Conservation (phyloP, 2,329 filamentous ascomycete species). For the Rutstroemia sp. region DNA sequence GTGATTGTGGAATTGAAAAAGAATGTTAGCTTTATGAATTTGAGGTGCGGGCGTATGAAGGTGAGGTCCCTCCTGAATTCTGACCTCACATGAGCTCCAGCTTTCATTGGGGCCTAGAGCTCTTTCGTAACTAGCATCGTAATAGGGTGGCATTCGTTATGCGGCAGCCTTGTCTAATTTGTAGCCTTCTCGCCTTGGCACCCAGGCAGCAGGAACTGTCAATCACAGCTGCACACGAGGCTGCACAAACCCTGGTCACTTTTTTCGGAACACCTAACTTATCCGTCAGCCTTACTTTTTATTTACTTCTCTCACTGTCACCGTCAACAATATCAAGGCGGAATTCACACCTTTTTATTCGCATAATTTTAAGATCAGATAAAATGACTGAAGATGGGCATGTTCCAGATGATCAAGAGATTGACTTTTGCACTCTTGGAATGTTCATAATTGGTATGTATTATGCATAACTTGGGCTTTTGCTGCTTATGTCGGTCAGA, state of each 20-base stretch:
- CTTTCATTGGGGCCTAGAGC: too few relatives aligned
- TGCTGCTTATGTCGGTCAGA: background rate
- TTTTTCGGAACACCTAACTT: too few relatives aligned
- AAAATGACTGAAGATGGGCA: slow-evolving; percentile 16
- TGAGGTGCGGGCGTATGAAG: background rate
- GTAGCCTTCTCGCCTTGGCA: too few relatives aligned
- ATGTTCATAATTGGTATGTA: slow-evolving; percentile 66
- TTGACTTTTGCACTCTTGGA: slow-evolving; percentile 63
- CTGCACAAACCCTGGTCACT: background rate
- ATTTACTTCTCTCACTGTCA: background rate
- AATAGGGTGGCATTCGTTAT: too few relatives aligned
- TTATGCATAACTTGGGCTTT: background rate
- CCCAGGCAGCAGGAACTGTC: too few relatives aligned
- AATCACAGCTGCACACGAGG: background rate
- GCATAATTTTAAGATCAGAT: background rate
- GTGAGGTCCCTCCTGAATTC: background rate
- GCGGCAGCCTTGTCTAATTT: too few relatives aligned
- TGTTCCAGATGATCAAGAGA: slow-evolving; percentile 31
- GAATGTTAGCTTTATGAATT: background rate
- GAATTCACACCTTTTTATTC: too few relatives aligned
- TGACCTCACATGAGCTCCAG: background rate
- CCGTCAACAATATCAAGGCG: too few relatives aligned
- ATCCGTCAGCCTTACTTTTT: background rate
- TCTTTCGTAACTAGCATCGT: too few relatives aligned
- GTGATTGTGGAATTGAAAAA: too few relatives aligned